A percentile compares a stretch with the other conserved stretches of the same genome.
Conservation (phyloP, 2,329 filamentous ascomycete species). For the Aspergillus udagawae region DNA sequence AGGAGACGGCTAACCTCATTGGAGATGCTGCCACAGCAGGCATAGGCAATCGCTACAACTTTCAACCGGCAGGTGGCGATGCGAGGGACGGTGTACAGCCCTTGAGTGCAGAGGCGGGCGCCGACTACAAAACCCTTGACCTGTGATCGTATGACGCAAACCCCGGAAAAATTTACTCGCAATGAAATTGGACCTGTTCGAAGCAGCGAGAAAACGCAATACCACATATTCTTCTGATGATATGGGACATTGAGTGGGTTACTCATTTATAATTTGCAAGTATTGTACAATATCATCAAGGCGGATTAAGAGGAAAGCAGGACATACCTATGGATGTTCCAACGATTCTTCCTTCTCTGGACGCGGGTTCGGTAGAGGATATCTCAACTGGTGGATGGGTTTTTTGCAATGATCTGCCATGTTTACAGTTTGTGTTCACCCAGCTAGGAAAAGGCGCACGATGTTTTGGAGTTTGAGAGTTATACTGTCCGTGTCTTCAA, state of each 20-base stretch:
- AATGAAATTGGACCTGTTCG: conserved; percentile 1
- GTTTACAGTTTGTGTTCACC: conserved; percentile 13
- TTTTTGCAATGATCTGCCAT: conserved; percentile 18
- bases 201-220: background rate
- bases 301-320: background rate
- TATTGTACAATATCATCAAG: conserved; percentile 20
- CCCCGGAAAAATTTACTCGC: conserved; percentile 3
- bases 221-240: background rate
- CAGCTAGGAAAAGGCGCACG: conserved; percentile 29
- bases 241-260: background rate
- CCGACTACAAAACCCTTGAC: conserved; percentile 41
- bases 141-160: conserved; percentile 26
- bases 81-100: conserved; percentile 32
- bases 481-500: background rate
- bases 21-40: conserved; percentile 31
- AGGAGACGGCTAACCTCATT: conserved; percentile 37
- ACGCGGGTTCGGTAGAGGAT: conserved; percentile 1
- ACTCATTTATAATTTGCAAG: conserved; percentile 16
- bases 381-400: conserved; percentile 9
- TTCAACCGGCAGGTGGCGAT: conserved; percentile 33
- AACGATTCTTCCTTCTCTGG: background rate
- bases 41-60: conserved; percentile 39
- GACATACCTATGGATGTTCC: background rate
- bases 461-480: conserved; percentile 15
- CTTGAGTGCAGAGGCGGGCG: conserved; percentile 37